Conservation (phyloP, 192 early-diverging fungal species). For the Coemansia sp. region DNA sequence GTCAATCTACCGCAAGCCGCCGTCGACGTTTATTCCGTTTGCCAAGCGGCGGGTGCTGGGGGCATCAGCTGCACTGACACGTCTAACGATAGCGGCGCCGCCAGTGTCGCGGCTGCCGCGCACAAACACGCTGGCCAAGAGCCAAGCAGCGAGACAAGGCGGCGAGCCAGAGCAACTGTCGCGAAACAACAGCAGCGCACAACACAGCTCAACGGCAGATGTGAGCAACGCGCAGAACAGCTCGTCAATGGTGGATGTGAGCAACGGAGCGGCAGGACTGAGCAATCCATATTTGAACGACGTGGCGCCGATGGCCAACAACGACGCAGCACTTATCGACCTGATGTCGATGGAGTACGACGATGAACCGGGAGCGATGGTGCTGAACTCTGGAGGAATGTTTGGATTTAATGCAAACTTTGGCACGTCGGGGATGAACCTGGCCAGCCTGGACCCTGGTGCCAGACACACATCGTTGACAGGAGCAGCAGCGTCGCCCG, state of each 20-base stretch:
- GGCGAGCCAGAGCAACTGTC: constrained; percentile 5
- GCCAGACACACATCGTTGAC: neutral
- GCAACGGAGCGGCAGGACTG: constrained; percentile 22
- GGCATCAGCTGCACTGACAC: constrained; percentile 39
- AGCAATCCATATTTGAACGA: constrained; percentile 56
- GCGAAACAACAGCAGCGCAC: constrained; percentile 33
- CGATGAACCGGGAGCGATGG: constrained; percentile 30
- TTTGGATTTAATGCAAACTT: constrained; percentile 53
- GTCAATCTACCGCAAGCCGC: constrained; percentile 90
- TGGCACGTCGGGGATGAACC: constrained; percentile 46
- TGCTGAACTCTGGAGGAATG: constrained; percentile 48
- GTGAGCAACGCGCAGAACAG: constrained; percentile 36
- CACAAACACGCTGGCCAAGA: constrained; percentile 16
- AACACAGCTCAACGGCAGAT: constrained; percentile 40
- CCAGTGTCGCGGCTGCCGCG: constrained; percentile 46
- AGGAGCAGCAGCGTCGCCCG: neutral
- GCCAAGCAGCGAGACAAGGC: neutral
- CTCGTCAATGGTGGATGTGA: constrained; percentile 38
- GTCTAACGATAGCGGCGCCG: constrained; percentile 45
- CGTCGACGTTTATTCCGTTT: constrained; percentile 80
- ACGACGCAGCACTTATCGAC: constrained; percentile 49
- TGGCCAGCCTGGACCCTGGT: constrained; percentile 24
- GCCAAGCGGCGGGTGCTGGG: constrained; percentile 53
- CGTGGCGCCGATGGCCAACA: constrained; percentile 29
- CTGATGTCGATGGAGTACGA: constrained; percentile 54